A percentile compares a stretch with the other conserved stretches of the same genome.
phyloP scores from a whole-genome alignment of 345 rosid species.

The Dipteronia sinensis region DNA sequence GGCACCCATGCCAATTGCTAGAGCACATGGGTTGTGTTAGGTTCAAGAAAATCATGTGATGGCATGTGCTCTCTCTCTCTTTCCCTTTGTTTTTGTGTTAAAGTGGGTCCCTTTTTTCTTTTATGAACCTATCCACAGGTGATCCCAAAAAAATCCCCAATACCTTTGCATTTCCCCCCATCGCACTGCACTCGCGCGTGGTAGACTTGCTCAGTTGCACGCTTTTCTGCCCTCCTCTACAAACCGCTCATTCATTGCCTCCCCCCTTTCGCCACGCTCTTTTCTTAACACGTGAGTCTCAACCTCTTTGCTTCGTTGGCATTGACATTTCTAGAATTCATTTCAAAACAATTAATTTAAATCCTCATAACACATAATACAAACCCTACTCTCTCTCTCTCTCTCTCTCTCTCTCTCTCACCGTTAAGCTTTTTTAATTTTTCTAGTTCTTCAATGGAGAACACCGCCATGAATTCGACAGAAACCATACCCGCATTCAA shows the following conservation, averaged over 20 bases:
- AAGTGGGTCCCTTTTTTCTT: background rate
- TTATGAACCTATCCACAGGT: conserved; percentile 13
- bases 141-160: conserved; percentile 13
- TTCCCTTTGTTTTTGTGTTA: background rate
- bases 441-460: conserved; percentile 28
- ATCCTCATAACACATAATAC: background rate
- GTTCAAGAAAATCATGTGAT: conserved; percentile 54
- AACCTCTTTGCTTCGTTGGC: conserved; percentile 44
- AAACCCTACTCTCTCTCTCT: conserved; percentile 10
- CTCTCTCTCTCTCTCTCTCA: conserved; percentile 13
- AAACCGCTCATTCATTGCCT: conserved; percentile 8
- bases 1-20: conserved; percentile 28
- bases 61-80: conserved; percentile 37
- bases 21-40: conserved; percentile 45
- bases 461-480: conserved; percentile 22
- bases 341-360: conserved; percentile 22
- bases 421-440: too few relatives aligned
- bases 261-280: conserved; percentile 4
- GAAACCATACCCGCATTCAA: conserved; percentile 21
- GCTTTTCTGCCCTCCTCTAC: conserved; percentile 15
- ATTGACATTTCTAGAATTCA: conserved; percentile 44
- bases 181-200: background rate
- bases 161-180: background rate
- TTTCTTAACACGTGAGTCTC: background rate
- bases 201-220: background rate